Evolutionary conservation across 2,329 filamentous ascomycete species (phyloP).

Genomic region (Alternaria longipes): DNA sequence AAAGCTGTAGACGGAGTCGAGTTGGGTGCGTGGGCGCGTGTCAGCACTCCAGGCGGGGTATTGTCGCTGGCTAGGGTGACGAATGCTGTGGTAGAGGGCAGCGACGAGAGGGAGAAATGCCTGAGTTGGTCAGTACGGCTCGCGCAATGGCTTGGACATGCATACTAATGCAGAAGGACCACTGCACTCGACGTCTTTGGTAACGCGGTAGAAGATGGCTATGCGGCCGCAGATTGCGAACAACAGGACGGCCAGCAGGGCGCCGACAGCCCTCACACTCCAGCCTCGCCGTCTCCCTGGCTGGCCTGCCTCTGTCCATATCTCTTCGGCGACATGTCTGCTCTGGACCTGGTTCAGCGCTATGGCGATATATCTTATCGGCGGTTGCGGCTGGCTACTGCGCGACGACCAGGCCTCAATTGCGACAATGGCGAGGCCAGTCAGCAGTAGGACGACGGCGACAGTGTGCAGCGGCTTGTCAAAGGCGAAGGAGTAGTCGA

Average conservation of each 20-base stretch:
- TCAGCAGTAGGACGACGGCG: constrained; percentile 43
- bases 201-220: constrained; percentile 41
- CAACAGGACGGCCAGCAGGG: constrained; percentile 38
- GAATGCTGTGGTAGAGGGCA: constrained; percentile 43
- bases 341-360: constrained; percentile 38
- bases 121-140: constrained; percentile 28
- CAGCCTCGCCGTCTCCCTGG: constrained; percentile 23
- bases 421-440: constrained; percentile 44
- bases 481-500: constrained; percentile 47
- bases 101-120: constrained; percentile 45
- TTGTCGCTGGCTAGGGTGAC: constrained; percentile 35
- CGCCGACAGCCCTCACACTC: constrained; percentile 34
- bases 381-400: constrained; percentile 28
- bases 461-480: constrained; percentile 49
- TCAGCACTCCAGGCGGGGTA: constrained; percentile 43
- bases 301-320: constrained; percentile 38
- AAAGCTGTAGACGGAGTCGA: constrained; percentile 40
- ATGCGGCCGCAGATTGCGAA: constrained; percentile 45
- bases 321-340: constrained; percentile 35
- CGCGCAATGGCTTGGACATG: not conserved
- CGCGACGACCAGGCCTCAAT: constrained; percentile 34
- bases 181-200: constrained; percentile 45
- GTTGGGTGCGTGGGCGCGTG: constrained; percentile 29
- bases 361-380: constrained; percentile 42
- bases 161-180: constrained; percentile 39